Base-by-base conservation (phyloP, 129 eudicot species). In the Mikania micrantha region DNA sequence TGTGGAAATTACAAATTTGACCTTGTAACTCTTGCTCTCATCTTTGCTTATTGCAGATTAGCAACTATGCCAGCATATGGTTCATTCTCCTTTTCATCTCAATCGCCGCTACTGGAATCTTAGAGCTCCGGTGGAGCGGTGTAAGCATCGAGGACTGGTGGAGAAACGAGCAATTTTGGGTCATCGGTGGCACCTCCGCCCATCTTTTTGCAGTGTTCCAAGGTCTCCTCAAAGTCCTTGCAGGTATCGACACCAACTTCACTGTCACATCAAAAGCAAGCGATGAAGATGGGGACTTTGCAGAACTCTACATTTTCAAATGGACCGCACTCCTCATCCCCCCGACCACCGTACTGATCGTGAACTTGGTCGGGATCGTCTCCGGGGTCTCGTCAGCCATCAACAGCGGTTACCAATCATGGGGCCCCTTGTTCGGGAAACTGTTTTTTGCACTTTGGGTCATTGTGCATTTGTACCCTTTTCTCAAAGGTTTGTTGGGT, bases 141-240 rank as follows among this genome's bases (percentile, higher is more conserved):
- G 89, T 86, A 13, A 57, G 84, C 42, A 67, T 86, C 4, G 94
- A 86, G 19, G 94, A 86, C 57, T 81, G 86, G 89, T 86, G 94
- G 94, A 83, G 94, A 74, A 86, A 86, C 22, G 94, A 86, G 54
- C 94, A 86, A 27, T 86, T 86, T 52, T 86, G 94, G 89, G 94
- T 86, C 29, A 86, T 86, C 21, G 94, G 94, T 44, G 94, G 94
- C 9, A 80, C 82, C 11, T 83, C 94, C 1, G 84, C 94, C 4
- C 94, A 86, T 75, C 85, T 86, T 40, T 80, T 83, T 38, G 94
- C 89, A 6, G 83, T 86, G 25, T 80, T 86, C 81, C 94, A 83
- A 66, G 87, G 94, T 39, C 82, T 86, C 11, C 75, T 86, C 8
- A 86, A 78, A 74, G 94, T 86, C 22, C 73, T 86, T 4, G 89